phyloP scores from a whole-genome alignment of 495 filamentous ascomycete genomes.

The Hyaloscypha variabilis region DNA sequence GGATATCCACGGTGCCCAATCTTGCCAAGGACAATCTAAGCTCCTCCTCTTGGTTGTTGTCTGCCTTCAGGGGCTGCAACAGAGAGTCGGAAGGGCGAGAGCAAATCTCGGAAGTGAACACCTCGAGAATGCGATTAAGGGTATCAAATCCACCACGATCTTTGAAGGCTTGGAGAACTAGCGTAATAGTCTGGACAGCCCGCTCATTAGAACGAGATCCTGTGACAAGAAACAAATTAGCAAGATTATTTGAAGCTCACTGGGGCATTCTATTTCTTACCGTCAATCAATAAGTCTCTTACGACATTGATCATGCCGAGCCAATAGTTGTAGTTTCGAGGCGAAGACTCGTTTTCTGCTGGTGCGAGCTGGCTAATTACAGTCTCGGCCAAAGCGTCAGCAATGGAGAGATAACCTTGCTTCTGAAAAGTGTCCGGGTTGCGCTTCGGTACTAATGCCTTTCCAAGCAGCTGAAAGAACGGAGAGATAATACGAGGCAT shows the following conservation, averaged over 20 bases:
- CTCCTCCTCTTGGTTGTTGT: slow-evolving; percentile 28
- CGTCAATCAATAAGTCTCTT: slow-evolving; percentile 78
- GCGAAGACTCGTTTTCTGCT: slow-evolving; percentile 18
- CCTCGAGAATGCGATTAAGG: slow-evolving; percentile 71
- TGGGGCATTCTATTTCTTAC: slow-evolving; percentile 35
- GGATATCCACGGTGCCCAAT: slow-evolving; percentile 76
- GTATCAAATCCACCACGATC: slow-evolving; percentile 72
- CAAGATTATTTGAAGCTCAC: neutral
- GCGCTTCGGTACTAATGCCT: slow-evolving; percentile 73
- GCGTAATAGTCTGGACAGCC: slow-evolving; percentile 69
- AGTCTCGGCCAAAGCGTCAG: slow-evolving; percentile 74
- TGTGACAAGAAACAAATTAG: neutral
- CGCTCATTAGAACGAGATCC: slow-evolving; percentile 54
- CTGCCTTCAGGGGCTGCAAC: neutral
- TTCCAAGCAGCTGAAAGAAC: slow-evolving; percentile 80
- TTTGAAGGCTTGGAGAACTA: slow-evolving; percentile 86
- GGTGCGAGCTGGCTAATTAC: slow-evolving; percentile 65
- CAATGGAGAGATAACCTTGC: slow-evolving; percentile 71
- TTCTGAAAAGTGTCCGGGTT: slow-evolving; percentile 63
- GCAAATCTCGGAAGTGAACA: slow-evolving; percentile 70
- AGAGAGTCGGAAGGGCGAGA: neutral
- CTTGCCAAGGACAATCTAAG: slow-evolving; percentile 40
- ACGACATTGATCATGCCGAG: slow-evolving; percentile 77
- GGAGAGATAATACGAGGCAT: slow-evolving; percentile 70
- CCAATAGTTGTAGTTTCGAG: slow-evolving; percentile 70